Conservation (phyloP, 306 rosid species). For the Malus orientalis region DNA sequence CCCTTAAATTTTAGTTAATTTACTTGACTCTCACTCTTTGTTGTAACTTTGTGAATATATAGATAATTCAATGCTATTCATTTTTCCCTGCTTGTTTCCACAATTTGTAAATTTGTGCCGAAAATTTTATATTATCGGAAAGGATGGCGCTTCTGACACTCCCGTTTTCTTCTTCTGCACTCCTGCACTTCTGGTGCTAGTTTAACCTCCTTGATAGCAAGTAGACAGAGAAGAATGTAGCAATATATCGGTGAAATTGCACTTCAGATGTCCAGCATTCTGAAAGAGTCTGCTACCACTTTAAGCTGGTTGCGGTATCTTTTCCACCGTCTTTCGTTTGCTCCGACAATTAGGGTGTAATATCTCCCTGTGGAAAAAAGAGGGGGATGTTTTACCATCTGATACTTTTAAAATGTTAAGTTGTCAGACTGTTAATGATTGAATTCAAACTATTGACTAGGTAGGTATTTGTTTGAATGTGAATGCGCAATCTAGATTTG, state of each 20-base stretch:
- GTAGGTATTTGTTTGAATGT: not conserved
- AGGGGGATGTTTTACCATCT: not conserved
- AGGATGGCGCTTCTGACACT: not conserved
- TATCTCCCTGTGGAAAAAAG: slow-evolving; percentile 46
- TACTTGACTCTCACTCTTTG: slow-evolving; percentile 30
- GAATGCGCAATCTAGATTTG: not conserved
- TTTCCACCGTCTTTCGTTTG: slow-evolving; percentile 88
- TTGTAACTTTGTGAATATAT: slow-evolving; percentile 75
- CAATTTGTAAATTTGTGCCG: not conserved
- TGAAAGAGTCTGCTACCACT: slow-evolving; percentile 93
- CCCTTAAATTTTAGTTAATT: slow-evolving; percentile 20
- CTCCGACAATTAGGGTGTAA: slow-evolving; percentile 78
- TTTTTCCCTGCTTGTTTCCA: slow-evolving; percentile 36
- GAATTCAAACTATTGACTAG: too few relatives aligned
- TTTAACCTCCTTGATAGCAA: not conserved
- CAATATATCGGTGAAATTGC: not conserved
- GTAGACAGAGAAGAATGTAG: not conserved
- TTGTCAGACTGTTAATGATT: not conserved
- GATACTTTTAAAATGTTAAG: not conserved
- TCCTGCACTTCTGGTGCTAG: not conserved
- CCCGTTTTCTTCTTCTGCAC: not conserved
- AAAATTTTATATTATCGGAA: not conserved
- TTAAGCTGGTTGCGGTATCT: slow-evolving; percentile 63
- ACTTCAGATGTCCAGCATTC: slow-evolving; percentile 61
- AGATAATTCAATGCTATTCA: slow-evolving; percentile 54